phyloP scores from a whole-genome alignment of 2,329 filamentous ascomycete species.

The Tolypocladium ophioglossoides region DNA sequence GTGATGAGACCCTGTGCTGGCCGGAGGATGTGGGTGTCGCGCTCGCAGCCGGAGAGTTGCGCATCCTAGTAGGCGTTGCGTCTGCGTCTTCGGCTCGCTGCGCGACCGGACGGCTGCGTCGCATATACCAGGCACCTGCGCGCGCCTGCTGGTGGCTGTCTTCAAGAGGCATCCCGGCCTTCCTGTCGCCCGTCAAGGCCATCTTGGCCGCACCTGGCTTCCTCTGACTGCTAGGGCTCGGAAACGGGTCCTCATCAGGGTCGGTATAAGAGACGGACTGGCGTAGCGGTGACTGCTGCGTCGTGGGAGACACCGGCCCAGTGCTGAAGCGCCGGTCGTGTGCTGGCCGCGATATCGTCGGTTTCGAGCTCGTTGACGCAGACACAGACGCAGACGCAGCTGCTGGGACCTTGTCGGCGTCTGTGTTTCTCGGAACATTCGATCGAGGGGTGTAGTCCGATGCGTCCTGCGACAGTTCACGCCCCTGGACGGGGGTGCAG shows the following conservation, averaged over 20 bases:
- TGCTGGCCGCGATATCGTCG: background rate
- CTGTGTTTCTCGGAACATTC: background rate
- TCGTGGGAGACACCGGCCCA: background rate
- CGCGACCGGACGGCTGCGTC: slow-evolving; percentile 5
- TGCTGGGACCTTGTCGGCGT: background rate
- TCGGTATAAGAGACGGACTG: background rate
- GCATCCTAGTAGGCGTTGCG: slow-evolving; percentile 3
- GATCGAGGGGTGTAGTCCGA: background rate
- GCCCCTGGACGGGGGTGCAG: slow-evolving; percentile 4
- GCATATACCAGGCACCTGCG: slow-evolving; percentile 13
- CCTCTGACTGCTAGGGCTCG: slow-evolving; percentile 5
- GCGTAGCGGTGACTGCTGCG: background rate
- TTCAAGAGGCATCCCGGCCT: slow-evolving; percentile 3
- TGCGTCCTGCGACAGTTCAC: background rate
- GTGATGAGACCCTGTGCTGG: slow-evolving; percentile 5
- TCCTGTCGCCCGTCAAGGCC: slow-evolving; percentile 20
- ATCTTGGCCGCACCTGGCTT: slow-evolving; percentile 8
- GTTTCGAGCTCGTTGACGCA: background rate
- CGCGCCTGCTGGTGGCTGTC: slow-evolving; percentile 5
- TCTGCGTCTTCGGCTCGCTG: background rate
- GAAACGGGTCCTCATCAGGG: background rate
- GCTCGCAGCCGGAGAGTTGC: background rate
- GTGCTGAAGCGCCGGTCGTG: background rate
- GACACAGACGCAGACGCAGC: no score
- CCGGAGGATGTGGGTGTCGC: background rate